Evolutionary conservation across 495 filamentous ascomycete species (phyloP).

Genomic region (Parathielavia hyrcaniae): DNA sequence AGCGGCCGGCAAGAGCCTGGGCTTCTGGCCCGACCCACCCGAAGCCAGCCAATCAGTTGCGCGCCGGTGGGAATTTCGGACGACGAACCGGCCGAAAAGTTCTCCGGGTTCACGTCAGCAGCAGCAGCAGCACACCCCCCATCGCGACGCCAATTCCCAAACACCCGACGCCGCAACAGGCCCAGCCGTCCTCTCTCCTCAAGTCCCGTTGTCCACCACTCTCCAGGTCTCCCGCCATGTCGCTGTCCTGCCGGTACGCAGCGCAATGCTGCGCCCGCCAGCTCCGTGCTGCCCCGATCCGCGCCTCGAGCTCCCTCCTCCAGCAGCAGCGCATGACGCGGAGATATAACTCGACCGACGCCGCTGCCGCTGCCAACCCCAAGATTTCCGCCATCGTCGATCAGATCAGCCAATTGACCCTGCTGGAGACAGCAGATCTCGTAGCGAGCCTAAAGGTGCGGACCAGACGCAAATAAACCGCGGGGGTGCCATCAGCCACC

Average conservation of each 20-base stretch:
- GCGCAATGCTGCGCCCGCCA: slow-evolving; percentile 55
- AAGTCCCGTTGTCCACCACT: slow-evolving; percentile 3
- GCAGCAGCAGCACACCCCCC: slow-evolving; percentile 20
- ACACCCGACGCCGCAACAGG: slow-evolving; percentile 8
- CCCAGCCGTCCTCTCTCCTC: slow-evolving; percentile 3
- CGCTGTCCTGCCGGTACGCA: slow-evolving; percentile 52
- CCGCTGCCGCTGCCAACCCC: slow-evolving; percentile 60
- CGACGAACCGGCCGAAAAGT: slow-evolving; percentile 24
- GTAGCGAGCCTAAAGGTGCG: slow-evolving; percentile 82
- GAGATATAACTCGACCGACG: slow-evolving; percentile 69
- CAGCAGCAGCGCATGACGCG: slow-evolving; percentile 38
- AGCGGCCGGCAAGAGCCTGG: not conserved
- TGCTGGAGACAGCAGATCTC: slow-evolving; percentile 93
- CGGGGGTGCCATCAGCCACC: not conserved
- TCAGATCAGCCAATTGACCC: slow-evolving; percentile 94
- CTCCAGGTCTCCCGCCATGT: slow-evolving; percentile 39
- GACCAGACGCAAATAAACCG: not conserved
- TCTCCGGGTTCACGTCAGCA: slow-evolving; percentile 18
- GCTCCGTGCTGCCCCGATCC: slow-evolving; percentile 37
- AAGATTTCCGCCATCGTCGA: slow-evolving; percentile 93
- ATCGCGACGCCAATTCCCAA: slow-evolving; percentile 15
- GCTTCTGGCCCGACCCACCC: too few relatives aligned
- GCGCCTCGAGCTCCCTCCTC: slow-evolving; percentile 38
- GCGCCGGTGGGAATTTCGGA: slow-evolving; percentile 25
- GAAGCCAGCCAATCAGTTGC: slow-evolving; percentile 24